Conservation (phyloP, 345 rosid species). For the Eucalyptus melliodora region DNA sequence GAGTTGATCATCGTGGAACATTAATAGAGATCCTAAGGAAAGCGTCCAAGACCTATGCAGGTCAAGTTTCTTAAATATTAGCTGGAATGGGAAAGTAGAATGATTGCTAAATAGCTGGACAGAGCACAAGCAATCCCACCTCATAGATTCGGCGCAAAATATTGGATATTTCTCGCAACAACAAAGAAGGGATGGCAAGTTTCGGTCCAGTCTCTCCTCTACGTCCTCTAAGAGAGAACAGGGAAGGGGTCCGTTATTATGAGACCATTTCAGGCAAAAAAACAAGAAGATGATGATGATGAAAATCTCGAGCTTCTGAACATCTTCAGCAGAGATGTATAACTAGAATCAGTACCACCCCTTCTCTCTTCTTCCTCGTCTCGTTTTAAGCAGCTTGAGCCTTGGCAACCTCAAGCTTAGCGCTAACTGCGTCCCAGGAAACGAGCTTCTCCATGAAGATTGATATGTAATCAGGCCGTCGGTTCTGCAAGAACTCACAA, state of each 20-base stretch:
- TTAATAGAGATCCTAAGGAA: background rate
- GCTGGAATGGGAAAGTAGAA: background rate
- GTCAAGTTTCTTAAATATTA: background rate
- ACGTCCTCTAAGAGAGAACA: background rate
- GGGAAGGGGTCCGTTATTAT: background rate
- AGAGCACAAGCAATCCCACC: background rate
- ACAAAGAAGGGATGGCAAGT: background rate
- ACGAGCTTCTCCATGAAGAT: constrained; percentile 75
- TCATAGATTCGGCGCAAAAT: background rate
- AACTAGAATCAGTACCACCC: constrained; percentile 6
- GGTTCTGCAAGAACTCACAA: constrained; percentile 27
- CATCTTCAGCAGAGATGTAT: constrained; percentile 17
- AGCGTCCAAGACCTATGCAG: background rate
- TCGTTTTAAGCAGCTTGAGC: constrained; percentile 28
- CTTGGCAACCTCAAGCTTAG: constrained; percentile 58
- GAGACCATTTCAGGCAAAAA: background rate
- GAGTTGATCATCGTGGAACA: background rate
- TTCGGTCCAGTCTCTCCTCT: background rate
- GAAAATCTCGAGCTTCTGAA: constrained; percentile 21
- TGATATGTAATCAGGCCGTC: constrained; percentile 54
- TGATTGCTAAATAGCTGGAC: background rate
- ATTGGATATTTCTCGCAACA: background rate
- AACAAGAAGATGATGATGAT: background rate
- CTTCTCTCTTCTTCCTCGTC: constrained; percentile 6
- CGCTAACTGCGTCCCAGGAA: constrained; percentile 69